These are phyloP conservation scores for Fraxinus albicans DNA, from an alignment of 305 asterid genomes.

Conservation along the genomic window DNA sequence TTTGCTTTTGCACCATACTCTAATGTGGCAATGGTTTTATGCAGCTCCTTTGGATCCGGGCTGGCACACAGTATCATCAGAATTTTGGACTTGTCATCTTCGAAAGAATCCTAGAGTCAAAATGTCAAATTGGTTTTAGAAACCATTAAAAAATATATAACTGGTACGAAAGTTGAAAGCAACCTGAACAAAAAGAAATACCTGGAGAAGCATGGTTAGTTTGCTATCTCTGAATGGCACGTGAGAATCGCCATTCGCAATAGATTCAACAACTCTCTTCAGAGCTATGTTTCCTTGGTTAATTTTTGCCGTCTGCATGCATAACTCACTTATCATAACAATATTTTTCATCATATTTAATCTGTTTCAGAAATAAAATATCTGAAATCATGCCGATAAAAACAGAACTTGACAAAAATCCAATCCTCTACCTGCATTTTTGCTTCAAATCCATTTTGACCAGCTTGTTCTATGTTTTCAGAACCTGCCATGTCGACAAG, in stretches of 20 bases:
- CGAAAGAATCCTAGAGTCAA: constrained; percentile 75
- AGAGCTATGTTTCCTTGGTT: constrained; percentile 91
- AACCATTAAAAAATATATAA: background rate
- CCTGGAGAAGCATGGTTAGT: constrained; percentile 98
- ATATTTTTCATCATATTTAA: background rate
- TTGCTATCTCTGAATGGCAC: constrained; percentile 98
- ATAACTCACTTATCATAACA: background rate
- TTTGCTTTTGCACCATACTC: constrained; percentile 97
- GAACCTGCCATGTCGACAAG: constrained; percentile 99
- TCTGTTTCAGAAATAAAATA: background rate
- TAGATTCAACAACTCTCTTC: constrained; percentile 92
- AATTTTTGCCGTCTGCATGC: constrained; percentile 80
- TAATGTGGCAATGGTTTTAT: constrained; percentile 83
- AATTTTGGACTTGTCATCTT: constrained; percentile 86
- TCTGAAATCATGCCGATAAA: background rate
- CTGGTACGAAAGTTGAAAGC: background rate
- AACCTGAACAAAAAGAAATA: constrained; percentile 12
- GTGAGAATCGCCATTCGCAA: constrained; percentile 94
- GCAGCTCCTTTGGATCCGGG: constrained; percentile 91
- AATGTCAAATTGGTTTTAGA: constrained; percentile 6
- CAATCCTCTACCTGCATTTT: constrained; percentile 69
- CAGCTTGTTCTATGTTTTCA: constrained; percentile 96
- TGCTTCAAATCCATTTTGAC: constrained; percentile 86
- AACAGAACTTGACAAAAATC: background rate
- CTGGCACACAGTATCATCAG: constrained; percentile 92